Base-by-base conservation (phyloP, 257 asterid genomes). In the Penstemon newberryi region DNA sequence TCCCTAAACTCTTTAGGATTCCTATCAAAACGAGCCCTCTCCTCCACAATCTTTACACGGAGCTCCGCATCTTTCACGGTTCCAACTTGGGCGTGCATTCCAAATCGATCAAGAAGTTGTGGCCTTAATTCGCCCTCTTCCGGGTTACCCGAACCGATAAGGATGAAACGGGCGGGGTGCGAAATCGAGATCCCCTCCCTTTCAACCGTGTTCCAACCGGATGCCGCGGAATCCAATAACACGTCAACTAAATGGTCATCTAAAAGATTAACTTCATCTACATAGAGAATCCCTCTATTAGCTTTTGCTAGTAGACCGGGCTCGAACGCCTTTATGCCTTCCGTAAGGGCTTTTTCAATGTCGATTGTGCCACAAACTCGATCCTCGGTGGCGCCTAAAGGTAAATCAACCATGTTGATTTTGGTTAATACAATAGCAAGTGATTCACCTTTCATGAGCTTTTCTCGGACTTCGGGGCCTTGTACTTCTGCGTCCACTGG, bases 51-150 rank as follows among this genome's bases (percentile, higher is more conserved):
- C 71, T 91, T 89, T 4, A 94, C 97, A n/a, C 99, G 69, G 12
- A 94, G 96, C 75, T 93, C 99, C 2, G 99, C 97, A 60, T 90
- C 97, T 47, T 78, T 82, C 8, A 90, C 95, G 0, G 98, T 92
- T 38, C 95, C 97, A 1, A 88, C 97, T 19, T 93, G 96, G 0
- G 99, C 97, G 25, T 93, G 99, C 99, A 93, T 93, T 46, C 99
- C 99, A 55, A 93, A 93, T 11, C 92, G 82, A 70, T 93, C 99
- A 37, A 93, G 99, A 70, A 93, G 99, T 45, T 93, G 99, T 2
- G 97, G 97, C 81, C 97, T 79, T 15, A 90, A 94, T 74, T 93
- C 97, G 18, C 98, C 98, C 82, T 90, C 98, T 73, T 92, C 97
- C 0, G 98, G 96, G 60, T 90, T 93, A 8, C 98, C 97, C 0